A percentile compares a stretch with the other conserved stretches of the same genome.
Conservation (phyloP, 2,329 filamentous ascomycete species). For the Dryadomyces quercivorus region DNA sequence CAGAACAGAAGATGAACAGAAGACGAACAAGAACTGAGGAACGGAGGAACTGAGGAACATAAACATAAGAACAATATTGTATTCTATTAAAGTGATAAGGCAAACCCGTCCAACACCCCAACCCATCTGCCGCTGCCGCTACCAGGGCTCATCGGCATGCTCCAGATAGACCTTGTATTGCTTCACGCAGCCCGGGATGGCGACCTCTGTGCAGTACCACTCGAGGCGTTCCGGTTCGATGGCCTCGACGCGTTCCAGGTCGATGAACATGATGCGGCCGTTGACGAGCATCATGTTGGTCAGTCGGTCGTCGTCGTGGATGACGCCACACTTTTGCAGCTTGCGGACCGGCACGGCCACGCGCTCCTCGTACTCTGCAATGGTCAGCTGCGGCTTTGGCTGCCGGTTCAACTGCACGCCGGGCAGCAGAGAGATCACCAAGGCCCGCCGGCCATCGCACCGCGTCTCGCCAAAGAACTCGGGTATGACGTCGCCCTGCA, state of each 20-base stretch:
- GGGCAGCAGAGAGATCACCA: neutral
- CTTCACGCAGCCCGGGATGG: neutral
- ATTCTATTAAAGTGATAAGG: no score
- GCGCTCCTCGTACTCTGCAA: neutral
- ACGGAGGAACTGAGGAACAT: no score
- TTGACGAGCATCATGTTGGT: neutral
- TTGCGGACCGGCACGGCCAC: neutral
- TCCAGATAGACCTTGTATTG: neutral
- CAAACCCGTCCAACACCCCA: no score
- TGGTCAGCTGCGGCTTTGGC: neutral
- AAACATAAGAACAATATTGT: no score
- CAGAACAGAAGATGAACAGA: no score
- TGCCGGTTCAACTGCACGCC: neutral
- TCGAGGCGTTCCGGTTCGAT: neutral
- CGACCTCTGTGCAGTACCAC: neutral
- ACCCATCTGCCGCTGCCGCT: no score
- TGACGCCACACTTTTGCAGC: neutral
- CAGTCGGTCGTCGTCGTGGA: neutral
- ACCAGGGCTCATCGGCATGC: neutral
- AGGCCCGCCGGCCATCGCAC: neutral
- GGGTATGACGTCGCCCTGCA: constrained; percentile 2
- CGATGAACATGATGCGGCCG: neutral
- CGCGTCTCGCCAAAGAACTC: constrained; percentile 4
- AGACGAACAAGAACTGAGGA: no score
- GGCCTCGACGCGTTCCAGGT: neutral